Base-by-base conservation (phyloP, 176 grass and related monocot species). In the Tuctoria greenei region DNA sequence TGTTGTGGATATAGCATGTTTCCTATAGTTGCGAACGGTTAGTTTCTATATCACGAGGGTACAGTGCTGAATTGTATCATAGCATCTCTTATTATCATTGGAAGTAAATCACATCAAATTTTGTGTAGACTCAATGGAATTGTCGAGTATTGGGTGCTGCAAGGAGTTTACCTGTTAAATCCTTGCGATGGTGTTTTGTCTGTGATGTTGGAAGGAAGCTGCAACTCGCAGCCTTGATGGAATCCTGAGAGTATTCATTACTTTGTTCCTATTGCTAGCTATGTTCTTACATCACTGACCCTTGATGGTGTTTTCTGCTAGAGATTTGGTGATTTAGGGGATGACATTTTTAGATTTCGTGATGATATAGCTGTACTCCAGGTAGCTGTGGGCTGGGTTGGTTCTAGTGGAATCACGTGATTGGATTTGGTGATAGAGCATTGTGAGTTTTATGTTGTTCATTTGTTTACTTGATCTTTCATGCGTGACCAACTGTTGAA, bases 41-140 rank as follows among this genome's bases (percentile, higher is more conserved):
- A 49, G 63, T 14, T 70, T 73, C 17, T 54, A 64, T 44, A 79
- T 21, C n/a, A 50, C 45, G 39, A 78, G 27, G 60, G 35, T 79
- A 66, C 27, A 72, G 27, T 68, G 42, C 13, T 27, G 18, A 41
- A 10, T 54, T 86, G 54, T 81, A 69, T 74, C 55, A 75, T 75
- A 75, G n/a, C 17, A 63, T 81, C 43, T 69, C 34, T 68, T 86
- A 64, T 36, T 80, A 67, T 54, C 61, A 42, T 23, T 70, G 56
- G 17, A 80, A 67, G 52, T 76, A 81, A 17, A n/a, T 21, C 20
- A 45, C 63, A 46, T 17, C 69, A 67, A 63, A 68, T 69, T 47
- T 34, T 67, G 24, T 62, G 50, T 65, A 51, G 75, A 51, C 64
- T 88, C 31, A 80, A 67, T 77, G 49, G 47, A 77, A 76, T 16